Conservation (phyloP, 1,284 basidiomycete genomes). For the Pyrrhoderma lamaoense region DNA sequence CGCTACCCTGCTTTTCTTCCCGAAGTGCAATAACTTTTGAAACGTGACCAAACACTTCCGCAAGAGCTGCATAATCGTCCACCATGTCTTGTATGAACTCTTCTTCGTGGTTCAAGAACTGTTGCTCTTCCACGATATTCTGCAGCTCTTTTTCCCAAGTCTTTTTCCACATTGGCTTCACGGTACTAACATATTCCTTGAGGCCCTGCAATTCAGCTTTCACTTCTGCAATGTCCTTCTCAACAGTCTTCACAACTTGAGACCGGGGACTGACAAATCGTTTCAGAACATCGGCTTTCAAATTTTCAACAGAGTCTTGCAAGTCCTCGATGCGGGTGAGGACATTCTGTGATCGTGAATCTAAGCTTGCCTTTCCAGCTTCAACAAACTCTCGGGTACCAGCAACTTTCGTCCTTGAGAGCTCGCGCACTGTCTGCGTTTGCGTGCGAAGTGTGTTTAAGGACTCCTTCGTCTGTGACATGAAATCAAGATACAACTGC, state of each 20-base stretch:
- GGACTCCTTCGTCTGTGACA: constrained; percentile 83
- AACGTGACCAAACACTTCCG: constrained; percentile 81
- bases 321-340: constrained; percentile 92
- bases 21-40: constrained; percentile 82
- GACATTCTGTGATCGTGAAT: constrained; percentile 81
- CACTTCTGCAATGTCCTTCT: constrained; percentile 68
- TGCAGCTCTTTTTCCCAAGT: constrained; percentile 96
- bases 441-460: constrained; percentile 74
- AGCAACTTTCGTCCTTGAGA: constrained; percentile 77
- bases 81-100: constrained; percentile 83
- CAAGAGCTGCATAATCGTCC: constrained; percentile 86
- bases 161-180: constrained; percentile 97
- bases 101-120: constrained; percentile 87
- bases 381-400: constrained; percentile 87
- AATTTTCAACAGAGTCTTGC: constrained; percentile 85
- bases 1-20: constrained; percentile 32
- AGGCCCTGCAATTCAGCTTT: constrained; percentile 70
- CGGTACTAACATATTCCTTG: constrained; percentile 78
- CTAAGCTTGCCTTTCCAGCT: constrained; percentile 86
- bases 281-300: constrained; percentile 89
- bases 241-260: constrained; percentile 63
- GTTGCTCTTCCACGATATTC: constrained; percentile 96
- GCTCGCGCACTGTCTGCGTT: constrained; percentile 79
- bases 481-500: constrained; percentile 91
- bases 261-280: constrained; percentile 83